Base-by-base conservation (phyloP, 768 basidiomycete species). In the Coprinellus aureogranulatus region DNA sequence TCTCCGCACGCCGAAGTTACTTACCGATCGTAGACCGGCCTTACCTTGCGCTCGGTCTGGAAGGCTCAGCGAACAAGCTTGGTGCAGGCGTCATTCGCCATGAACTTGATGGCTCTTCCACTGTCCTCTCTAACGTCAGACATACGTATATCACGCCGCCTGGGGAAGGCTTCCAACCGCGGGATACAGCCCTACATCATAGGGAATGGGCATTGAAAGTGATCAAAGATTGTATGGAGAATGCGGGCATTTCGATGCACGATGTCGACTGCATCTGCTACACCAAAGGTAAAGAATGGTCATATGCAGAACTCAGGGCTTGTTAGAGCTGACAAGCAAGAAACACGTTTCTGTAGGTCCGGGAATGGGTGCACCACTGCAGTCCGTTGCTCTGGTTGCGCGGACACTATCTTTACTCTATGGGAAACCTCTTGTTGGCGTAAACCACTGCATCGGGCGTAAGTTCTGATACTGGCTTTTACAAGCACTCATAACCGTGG, bases 391-490 rank as follows among this genome's bases (percentile, higher is more conserved):
- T 1, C 75, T 99, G 26, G 90, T 98, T 30, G 97, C 97, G 0
- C 81, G 97, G 48, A 96, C 92, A 0, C 77, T 99, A 31, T 88
- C 93, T 1, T 81, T 97, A 3, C 70, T 99, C 57, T 94, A 89
- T 70, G 73, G 84, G 64, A 98, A 97, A 67, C 96, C 97, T 2
- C 79, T 99, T 4, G 86, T 99, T 3, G 95, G 94, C 1, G 97
- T 98, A n/a, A 99, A 99, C 70, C 97, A 99, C 71, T 99, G 97
- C 65, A 87, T 99, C 30, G 97, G 97, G 49, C 97, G 97, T 98
- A 67, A 72, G 92, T 74, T 28, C 23, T 31, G n/a, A 3, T 26
- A 28, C 34, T 23, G 18, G 4, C 16, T 8, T 20, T 53, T 31
- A 22, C 12, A 53, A 5, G 26, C 20, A 6, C 11, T 20, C 16